Evolutionary conservation across 2,329 filamentous ascomycete species (phyloP).

Genomic region (Hypoxylon sp.): DNA sequence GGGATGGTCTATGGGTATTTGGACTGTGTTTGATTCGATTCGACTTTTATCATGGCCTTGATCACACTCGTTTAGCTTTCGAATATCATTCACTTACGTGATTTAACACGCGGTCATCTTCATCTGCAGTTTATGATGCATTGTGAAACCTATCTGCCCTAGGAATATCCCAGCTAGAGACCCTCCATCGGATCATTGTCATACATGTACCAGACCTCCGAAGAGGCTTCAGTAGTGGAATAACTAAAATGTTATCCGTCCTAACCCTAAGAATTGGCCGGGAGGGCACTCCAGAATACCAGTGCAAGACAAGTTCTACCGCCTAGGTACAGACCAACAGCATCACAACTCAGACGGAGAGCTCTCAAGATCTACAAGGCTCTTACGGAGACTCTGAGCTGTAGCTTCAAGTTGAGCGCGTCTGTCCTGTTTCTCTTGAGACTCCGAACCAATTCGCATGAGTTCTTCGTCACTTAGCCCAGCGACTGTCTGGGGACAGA

Average conservation of each 20-base stretch:
- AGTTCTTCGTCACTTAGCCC: slow-evolving; percentile 13
- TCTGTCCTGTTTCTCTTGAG: not conserved
- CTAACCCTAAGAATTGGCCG: no score
- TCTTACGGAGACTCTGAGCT: slow-evolving; percentile 4
- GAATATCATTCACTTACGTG: slow-evolving; percentile 24
- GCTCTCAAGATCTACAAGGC: slow-evolving; percentile 5
- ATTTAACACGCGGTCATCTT: not conserved
- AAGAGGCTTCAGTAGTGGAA: no score
- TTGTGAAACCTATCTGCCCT: not conserved
- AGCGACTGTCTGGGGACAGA: slow-evolving; percentile 2
- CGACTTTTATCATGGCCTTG: slow-evolving; percentile 41
- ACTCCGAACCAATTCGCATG: not conserved
- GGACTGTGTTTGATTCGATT: slow-evolving; percentile 20
- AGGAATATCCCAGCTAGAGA: not conserved
- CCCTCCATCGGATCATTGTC: no score
- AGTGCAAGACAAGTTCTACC: not conserved
- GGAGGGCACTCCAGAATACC: no score
- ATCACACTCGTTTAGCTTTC: slow-evolving; percentile 41
- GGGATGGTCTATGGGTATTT: not conserved
- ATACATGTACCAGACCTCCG: no score
- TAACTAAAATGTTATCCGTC: no score
- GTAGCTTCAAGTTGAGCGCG: slow-evolving; percentile 5
- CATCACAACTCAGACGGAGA: no score
- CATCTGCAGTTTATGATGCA: not conserved
- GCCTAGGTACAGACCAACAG: not conserved